phyloP scores from a whole-genome alignment of 208 protist genomes.

The Leishmania martiniquensis region DNA sequence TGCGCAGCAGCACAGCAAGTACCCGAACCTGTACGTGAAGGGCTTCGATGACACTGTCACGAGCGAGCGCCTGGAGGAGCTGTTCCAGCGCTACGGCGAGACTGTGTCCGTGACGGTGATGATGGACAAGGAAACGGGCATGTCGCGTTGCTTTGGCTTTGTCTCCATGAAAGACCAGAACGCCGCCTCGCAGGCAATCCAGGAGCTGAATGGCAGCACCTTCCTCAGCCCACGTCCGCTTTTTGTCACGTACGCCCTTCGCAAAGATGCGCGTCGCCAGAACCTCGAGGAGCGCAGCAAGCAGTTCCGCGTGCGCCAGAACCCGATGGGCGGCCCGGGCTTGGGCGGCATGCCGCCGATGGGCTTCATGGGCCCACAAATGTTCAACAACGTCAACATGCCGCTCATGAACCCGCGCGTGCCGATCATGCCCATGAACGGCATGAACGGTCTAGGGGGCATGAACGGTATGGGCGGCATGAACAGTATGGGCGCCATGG shows the following conservation, averaged over 20 bases:
- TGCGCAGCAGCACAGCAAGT: slow-evolving; percentile 92
- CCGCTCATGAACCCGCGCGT: slow-evolving; percentile 80
- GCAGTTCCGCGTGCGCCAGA: slow-evolving; percentile 81
- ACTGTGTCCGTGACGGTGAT: slow-evolving; percentile 98
- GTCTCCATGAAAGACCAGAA: slow-evolving; percentile 97
- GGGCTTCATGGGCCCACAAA: slow-evolving; percentile 45
- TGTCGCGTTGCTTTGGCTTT: slow-evolving; percentile 97
- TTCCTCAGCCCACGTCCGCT: slow-evolving; percentile 96
- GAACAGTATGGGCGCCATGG: slow-evolving; percentile 34
- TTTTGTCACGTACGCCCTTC: slow-evolving; percentile 97
- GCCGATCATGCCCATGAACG: slow-evolving; percentile 77
- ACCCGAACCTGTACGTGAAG: slow-evolving; percentile 99
- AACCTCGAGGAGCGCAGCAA: slow-evolving; percentile 94
- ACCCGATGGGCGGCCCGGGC: slow-evolving; percentile 63
- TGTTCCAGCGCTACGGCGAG: slow-evolving; percentile 97
- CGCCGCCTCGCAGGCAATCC: slow-evolving; percentile 96
- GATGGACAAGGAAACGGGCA: slow-evolving; percentile 92
- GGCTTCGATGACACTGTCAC: slow-evolving; percentile 98
- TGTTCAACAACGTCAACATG: slow-evolving; percentile 77
- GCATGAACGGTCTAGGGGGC: slow-evolving; percentile 39
- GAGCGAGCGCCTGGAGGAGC: slow-evolving; percentile 94
- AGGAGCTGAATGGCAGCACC: slow-evolving; percentile 96
- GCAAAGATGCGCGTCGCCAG: slow-evolving; percentile 95
- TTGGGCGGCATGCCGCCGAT: slow-evolving; percentile 49
- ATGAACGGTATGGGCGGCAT: slow-evolving; percentile 40